Conservation (phyloP, 768 basidiomycete species). For the Lactarius vividus region DNA sequence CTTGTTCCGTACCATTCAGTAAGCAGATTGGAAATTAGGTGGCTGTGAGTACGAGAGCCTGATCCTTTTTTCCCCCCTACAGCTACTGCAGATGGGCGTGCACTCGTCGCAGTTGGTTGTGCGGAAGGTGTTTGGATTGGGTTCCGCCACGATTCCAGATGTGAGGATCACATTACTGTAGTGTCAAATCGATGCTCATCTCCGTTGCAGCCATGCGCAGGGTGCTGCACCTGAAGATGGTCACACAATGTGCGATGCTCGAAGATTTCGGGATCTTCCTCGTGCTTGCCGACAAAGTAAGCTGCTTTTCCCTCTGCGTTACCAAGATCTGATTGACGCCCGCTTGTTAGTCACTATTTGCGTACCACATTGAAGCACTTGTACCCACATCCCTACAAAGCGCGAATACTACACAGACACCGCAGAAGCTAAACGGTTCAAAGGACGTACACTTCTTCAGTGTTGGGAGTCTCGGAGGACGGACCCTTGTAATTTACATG, state of each 20-base stretch:
- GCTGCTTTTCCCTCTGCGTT: background rate
- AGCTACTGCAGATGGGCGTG: constrained; percentile 83
- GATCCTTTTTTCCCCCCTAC: background rate
- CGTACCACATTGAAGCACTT: constrained; percentile 94
- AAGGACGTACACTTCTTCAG: constrained; percentile 96
- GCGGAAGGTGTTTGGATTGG: constrained; percentile 97
- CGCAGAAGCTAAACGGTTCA: constrained; percentile 86
- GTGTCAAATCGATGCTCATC: constrained; percentile 3
- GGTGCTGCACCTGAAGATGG: constrained; percentile 89
- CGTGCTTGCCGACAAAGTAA: constrained; percentile 87
- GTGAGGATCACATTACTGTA: constrained; percentile 42
- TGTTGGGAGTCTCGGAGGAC: constrained; percentile 80
- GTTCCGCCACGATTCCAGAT: constrained; percentile 81
- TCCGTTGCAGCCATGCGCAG: constrained; percentile 72
- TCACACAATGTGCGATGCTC: constrained; percentile 93
- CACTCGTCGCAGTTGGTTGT: constrained; percentile 90
- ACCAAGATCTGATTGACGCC: background rate
- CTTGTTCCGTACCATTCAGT: constrained; percentile 94
- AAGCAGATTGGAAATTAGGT: constrained; percentile 29
- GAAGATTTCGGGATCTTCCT: constrained; percentile 97
- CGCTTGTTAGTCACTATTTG: constrained; percentile 67
- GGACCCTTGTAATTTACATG: constrained; percentile 93
- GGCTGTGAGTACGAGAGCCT: constrained; percentile 16
- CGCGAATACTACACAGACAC: constrained; percentile 67
- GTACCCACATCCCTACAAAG: constrained; percentile 81